Conservation (phyloP, 768 basidiomycete species). For the Lactarius pseudohatsudake region DNA sequence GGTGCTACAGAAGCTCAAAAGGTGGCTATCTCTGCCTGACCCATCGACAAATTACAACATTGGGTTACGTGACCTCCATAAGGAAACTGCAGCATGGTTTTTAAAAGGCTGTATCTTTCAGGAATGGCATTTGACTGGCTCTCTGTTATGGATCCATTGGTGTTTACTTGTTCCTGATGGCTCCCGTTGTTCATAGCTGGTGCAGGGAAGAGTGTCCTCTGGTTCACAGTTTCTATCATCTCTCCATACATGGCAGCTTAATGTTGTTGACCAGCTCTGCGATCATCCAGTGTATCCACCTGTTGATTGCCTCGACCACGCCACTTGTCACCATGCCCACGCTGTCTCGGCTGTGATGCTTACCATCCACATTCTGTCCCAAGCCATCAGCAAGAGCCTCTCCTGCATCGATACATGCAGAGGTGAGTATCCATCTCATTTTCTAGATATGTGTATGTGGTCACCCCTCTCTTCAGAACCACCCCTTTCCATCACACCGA, state of each 20-base stretch:
- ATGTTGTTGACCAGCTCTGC: background rate
- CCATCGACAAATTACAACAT: background rate
- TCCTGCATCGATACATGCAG: no score
- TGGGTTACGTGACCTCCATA: background rate
- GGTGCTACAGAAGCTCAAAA: no score
- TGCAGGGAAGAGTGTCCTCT: background rate
- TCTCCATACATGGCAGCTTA: background rate
- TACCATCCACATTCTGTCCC: no score
- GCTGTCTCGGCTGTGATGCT: no score
- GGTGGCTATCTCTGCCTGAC: background rate
- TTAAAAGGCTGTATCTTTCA: background rate
- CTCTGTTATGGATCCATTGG: background rate
- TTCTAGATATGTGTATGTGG: no score
- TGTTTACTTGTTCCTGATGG: background rate
- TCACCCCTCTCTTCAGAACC: no score
- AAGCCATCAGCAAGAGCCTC: no score
- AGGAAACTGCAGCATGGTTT: background rate
- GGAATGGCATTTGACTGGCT: background rate
- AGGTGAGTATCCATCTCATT: no score
- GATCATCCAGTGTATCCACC: background rate
- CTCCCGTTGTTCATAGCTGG: background rate
- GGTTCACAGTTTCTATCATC: background rate
- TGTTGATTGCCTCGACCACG: no score
- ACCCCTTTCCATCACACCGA: no score
- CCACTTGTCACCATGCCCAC: no score